These are phyloP conservation scores for Eimeria brunetti DNA, from an alignment of 169 alveolate species.

Conservation along the genomic window DNA sequence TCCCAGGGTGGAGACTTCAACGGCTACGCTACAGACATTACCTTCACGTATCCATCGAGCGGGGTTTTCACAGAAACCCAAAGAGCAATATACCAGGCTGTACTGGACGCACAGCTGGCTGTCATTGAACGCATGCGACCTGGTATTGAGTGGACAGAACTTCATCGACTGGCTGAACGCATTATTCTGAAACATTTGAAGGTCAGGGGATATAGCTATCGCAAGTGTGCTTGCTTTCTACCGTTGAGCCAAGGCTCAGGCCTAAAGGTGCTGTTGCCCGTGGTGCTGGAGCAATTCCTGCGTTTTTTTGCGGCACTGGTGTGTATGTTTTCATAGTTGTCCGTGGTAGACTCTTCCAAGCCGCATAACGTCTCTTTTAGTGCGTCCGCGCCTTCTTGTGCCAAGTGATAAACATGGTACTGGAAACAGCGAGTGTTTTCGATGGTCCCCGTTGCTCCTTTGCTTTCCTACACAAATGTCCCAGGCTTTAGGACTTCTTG, in stretches of 20 bases:
- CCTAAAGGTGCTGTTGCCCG: not conserved
- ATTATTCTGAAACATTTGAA: constrained; percentile 86
- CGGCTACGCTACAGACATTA: constrained; percentile 92
- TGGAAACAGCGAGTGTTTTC: not conserved
- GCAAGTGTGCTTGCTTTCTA: not conserved
- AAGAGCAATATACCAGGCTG: constrained; percentile 88
- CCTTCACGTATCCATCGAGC: constrained; percentile 90
- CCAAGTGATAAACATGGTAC: not conserved
- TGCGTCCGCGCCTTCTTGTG: not conserved
- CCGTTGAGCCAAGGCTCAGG: not conserved
- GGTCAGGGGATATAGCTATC: constrained; percentile 2
- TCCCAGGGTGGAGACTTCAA: constrained; percentile 88
- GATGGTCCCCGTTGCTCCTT: not conserved
- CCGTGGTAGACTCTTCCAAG: not conserved
- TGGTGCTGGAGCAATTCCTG: not conserved
- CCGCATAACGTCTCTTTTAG: not conserved
- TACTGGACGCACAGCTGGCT: constrained; percentile 87
- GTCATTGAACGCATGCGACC: constrained; percentile 88
- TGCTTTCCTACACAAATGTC: not conserved
- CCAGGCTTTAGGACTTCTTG: constrained; percentile 86
- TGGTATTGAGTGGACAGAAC: constrained; percentile 91
- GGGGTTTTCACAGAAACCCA: constrained; percentile 90
- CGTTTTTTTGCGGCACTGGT: not conserved
- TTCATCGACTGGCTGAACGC: constrained; percentile 92
- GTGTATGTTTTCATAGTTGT: not conserved